Evolutionary conservation across 2,329 filamentous ascomycete species (phyloP).

Genomic region (Fusarium chuoi): DNA sequence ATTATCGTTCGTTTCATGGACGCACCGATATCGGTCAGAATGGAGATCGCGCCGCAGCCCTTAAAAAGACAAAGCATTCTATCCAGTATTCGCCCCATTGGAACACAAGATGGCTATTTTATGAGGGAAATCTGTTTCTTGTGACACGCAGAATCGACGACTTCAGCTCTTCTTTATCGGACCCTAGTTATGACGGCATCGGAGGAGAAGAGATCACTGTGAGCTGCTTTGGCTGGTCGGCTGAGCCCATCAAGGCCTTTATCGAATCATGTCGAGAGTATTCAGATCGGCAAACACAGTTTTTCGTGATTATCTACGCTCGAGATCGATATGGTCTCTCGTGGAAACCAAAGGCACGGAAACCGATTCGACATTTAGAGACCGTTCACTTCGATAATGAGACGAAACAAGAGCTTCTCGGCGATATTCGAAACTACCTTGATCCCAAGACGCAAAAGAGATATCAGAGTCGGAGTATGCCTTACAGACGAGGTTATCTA

Average conservation of each 20-base stretch:
- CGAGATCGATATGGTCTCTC: conserved; percentile 57
- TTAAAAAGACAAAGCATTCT: conserved; percentile 55
- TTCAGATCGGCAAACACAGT: conserved; percentile 59
- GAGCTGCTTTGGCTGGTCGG: conserved; percentile 63
- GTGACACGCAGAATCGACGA: conserved; percentile 55
- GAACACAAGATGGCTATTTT: conserved; percentile 60
- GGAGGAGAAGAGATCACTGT: conserved; percentile 59
- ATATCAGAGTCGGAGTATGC: conserved; percentile 67
- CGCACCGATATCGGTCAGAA: conserved; percentile 52
- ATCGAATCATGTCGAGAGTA: conserved; percentile 60
- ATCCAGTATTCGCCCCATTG: conserved; percentile 59
- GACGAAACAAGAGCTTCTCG: conserved; percentile 58
- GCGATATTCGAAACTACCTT: conserved; percentile 63
- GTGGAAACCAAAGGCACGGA: conserved; percentile 61
- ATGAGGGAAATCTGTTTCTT: conserved; percentile 57
- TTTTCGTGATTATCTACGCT: conserved; percentile 61
- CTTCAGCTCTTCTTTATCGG: conserved; percentile 50
- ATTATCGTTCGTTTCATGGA: conserved; percentile 56
- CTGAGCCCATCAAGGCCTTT: conserved; percentile 58
- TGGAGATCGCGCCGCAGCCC: conserved; percentile 51
- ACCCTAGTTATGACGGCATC: conserved; percentile 58
- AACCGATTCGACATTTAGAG: conserved; percentile 60
- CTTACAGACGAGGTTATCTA: conserved; percentile 63
- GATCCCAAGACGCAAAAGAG: conserved; percentile 61
- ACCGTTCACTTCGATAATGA: conserved; percentile 62